These are phyloP conservation scores for Dactylellina drechsleri DNA, from an alignment of 2,329 filamentous ascomycete species.

Conservation along the genomic window DNA sequence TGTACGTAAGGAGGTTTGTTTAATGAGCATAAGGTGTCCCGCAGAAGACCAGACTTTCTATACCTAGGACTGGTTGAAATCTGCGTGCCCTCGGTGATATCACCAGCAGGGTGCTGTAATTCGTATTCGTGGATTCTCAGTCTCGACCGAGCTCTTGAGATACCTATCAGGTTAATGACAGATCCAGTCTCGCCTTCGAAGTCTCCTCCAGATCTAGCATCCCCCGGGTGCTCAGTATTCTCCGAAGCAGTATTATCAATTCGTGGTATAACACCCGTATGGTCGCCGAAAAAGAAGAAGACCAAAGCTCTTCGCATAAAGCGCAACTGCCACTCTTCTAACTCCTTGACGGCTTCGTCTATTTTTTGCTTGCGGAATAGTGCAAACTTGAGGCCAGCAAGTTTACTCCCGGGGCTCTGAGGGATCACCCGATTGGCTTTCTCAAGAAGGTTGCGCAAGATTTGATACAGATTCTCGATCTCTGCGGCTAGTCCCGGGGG, in stretches of 20 bases:
- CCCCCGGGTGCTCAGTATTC: too few species aligned
- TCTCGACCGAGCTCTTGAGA: background rate
- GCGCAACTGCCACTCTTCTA: conserved; percentile 15
- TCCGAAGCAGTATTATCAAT: too few species aligned
- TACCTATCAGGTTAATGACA: background rate
- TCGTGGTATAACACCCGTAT: too few species aligned
- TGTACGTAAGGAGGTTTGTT: background rate
- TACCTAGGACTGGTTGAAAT: background rate
- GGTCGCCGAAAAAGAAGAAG: conserved; percentile 6
- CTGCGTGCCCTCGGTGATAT: background rate
- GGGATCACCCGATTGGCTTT: conserved; percentile 6
- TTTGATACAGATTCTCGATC: conserved; percentile 3
- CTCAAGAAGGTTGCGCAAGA: conserved; percentile 10
- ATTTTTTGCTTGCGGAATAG: conserved; percentile 3
- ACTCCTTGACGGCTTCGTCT: conserved; percentile 9
- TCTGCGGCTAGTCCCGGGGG: background rate
- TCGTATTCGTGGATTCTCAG: background rate
- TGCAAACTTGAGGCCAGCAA: background rate
- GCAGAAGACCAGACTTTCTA: background rate
- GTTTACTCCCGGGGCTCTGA: background rate
- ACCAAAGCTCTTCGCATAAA: conserved; percentile 13
- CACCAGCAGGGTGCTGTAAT: background rate
- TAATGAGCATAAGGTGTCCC: background rate
- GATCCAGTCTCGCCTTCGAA: background rate
- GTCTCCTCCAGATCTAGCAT: too few species aligned